Conservation (phyloP, 495 filamentous ascomycete genomes). For the Aspergillus cavernicola region DNA sequence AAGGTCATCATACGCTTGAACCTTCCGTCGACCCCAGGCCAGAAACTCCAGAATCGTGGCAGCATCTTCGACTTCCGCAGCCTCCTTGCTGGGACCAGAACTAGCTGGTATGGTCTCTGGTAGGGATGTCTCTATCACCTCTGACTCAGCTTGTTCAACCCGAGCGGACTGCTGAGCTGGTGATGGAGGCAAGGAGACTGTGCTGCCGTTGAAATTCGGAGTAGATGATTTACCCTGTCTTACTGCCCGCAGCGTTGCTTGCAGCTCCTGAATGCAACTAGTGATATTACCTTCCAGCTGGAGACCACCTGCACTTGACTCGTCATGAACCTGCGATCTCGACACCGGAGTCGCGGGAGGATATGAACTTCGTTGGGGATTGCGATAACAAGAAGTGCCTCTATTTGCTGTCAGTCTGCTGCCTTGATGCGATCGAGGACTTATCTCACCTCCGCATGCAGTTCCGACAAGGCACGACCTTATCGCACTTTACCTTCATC, state of each 20-base stretch:
- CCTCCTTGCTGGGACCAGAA: background rate
- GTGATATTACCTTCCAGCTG: background rate
- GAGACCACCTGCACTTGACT: background rate
- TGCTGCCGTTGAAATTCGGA: background rate
- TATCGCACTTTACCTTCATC: conserved; percentile 9
- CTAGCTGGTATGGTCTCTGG: background rate
- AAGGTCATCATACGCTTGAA: background rate
- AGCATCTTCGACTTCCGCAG: conserved; percentile 2
- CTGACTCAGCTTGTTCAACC: no score
- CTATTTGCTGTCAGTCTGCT: background rate
- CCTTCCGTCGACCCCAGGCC: conserved; percentile 8
- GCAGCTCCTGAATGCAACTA: conserved; percentile 4
- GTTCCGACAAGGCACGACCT: conserved; percentile 9
- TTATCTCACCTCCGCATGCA: conserved; percentile 5
- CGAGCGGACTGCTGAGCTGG: no score
- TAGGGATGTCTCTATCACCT: no score
- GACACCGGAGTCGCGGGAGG: background rate
- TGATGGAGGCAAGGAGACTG: background rate
- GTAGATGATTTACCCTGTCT: background rate
- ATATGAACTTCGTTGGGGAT: no score
- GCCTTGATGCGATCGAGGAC: background rate
- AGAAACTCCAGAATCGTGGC: conserved; percentile 4
- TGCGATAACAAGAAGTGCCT: conserved; percentile 6
- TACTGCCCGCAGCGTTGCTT: conserved; percentile 3
- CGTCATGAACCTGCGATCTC: background rate